Base-by-base conservation (phyloP, 345 rosid genomes). In the Brassica juncea region DNA sequence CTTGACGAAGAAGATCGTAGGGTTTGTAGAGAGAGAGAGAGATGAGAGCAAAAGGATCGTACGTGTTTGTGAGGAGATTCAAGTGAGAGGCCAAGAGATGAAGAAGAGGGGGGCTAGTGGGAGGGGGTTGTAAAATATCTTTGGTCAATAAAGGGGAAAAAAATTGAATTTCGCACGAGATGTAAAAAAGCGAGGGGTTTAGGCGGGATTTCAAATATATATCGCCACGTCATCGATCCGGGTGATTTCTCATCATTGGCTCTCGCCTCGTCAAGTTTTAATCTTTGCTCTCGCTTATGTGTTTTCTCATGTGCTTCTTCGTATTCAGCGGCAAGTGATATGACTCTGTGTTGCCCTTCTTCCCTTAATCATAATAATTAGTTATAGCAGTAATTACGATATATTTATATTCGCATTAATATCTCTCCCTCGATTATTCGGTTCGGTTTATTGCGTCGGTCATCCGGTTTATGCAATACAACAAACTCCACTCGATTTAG, bases 121-220 rank as follows among this genome's bases (percentile, higher is more conserved):
- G 30, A 6, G 57, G 5, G 54, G 59, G 19, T 70, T 75, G 80
- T 59, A 80, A 44, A 81, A 81, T 75, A 76, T 75, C 72, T 71
- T 31, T 8, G 69, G 75, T 66, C 71, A 71, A 81, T 75, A 66
- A 81, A 75, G 80, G 68, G 66, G 11, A 12, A 39, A 88, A 16
- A 70, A 91, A 90, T 88, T 86, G 87, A 90, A 91, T 86, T 88
- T 86, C 89, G 86, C 76, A 83, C 82, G 88, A 87, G 91, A 89
- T 86, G 92, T 54, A 19, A 70, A 70, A 85, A 86, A 81, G 78
- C 66, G 66, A 77, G 78, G 92, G 92, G 90, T 92, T 90, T 89
- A 83, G 89, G 94, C 93, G 97, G 94, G 94, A 87, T 89, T 87
- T 88, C 80, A 81, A 76, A 84, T 7, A 73, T 84, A 80, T 83